Evolutionary conservation across 2,329 filamentous ascomycete species (phyloP).

Genomic region (Sporothrix brasiliensis): DNA sequence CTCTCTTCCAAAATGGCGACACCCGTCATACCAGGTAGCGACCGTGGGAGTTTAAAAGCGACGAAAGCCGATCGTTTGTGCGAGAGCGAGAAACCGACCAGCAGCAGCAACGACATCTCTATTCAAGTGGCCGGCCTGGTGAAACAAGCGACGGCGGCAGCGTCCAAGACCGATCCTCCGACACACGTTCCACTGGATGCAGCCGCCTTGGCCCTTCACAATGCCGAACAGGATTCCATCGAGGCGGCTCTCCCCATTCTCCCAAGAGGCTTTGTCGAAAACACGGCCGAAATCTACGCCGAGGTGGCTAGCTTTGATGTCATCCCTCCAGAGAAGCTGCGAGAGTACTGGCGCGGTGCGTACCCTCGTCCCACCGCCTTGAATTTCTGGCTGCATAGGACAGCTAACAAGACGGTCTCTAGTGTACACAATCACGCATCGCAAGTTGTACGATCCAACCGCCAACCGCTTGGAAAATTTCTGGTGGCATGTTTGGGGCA

Average conservation of each 20-base stretch:
- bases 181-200: neutral
- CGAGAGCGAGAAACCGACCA: neutral
- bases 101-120: neutral
- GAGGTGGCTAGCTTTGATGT: slow-evolving; percentile 57
- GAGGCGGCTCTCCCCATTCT: slow-evolving; percentile 48
- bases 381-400: neutral
- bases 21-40: neutral
- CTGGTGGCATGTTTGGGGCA: slow-evolving; percentile 69
- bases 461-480: slow-evolving; percentile 65
- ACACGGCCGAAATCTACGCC: slow-evolving; percentile 55
- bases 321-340: slow-evolving; percentile 57
- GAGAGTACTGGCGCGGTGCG: slow-evolving; percentile 60
- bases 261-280: slow-evolving; percentile 61
- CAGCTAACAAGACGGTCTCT: slow-evolving; percentile 9
- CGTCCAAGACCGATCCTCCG: neutral
- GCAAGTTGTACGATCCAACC: slow-evolving; percentile 63
- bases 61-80: neutral
- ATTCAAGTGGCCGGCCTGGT: neutral
- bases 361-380: neutral
- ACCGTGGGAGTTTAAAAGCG: neutral
- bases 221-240: neutral
- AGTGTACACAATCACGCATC: slow-evolving; percentile 65
- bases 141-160: too few relatives aligned
- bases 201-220: neutral
- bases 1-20: neutral